These are phyloP conservation scores for Cadophora gregata DNA, from an alignment of 2,329 filamentous ascomycete genomes.

Conservation along the genomic window DNA sequence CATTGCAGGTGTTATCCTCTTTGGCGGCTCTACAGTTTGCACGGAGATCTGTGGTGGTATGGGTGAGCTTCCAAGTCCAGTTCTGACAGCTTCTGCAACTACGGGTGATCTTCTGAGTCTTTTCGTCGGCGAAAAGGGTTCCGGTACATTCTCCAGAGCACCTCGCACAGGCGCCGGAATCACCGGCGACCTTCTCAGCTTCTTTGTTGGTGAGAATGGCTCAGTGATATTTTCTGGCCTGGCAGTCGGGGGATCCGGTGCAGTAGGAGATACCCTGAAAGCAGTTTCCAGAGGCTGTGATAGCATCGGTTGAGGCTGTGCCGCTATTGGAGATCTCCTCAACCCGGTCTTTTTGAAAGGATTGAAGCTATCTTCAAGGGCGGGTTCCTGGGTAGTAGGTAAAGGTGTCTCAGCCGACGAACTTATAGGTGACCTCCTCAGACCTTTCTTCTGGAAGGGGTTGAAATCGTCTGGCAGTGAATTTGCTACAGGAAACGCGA, in stretches of 20 bases:
- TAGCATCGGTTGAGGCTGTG: constrained; percentile 1
- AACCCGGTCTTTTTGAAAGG: constrained; percentile 34
- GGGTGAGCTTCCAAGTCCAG: constrained; percentile 20
- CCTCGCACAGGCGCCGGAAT: background rate
- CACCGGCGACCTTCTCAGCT: constrained; percentile 10
- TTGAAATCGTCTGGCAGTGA: constrained; percentile 32
- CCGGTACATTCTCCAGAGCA: background rate
- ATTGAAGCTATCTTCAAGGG: constrained; percentile 18
- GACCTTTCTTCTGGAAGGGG: constrained; percentile 41
- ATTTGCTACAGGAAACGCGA: constrained; percentile 15
- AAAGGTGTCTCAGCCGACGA: constrained; percentile 12
- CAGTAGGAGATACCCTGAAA: constrained; percentile 8
- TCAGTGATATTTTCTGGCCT: background rate
- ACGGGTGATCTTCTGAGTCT: constrained; percentile 5
- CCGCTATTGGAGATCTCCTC: constrained; percentile 27
- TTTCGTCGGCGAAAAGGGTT: constrained; percentile 4
- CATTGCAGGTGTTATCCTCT: background rate
- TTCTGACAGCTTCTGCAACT: background rate
- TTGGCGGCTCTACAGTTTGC: background rate
- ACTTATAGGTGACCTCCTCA: constrained; percentile 38
- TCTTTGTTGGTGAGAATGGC: constrained; percentile 6
- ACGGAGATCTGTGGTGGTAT: background rate
- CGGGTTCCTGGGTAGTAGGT: background rate
- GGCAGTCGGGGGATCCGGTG: background rate
- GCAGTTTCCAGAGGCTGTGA: constrained; percentile 11